phyloP scores from a whole-genome alignment of 495 filamentous ascomycete species.

The Paragyromitra xinjiangensis region DNA sequence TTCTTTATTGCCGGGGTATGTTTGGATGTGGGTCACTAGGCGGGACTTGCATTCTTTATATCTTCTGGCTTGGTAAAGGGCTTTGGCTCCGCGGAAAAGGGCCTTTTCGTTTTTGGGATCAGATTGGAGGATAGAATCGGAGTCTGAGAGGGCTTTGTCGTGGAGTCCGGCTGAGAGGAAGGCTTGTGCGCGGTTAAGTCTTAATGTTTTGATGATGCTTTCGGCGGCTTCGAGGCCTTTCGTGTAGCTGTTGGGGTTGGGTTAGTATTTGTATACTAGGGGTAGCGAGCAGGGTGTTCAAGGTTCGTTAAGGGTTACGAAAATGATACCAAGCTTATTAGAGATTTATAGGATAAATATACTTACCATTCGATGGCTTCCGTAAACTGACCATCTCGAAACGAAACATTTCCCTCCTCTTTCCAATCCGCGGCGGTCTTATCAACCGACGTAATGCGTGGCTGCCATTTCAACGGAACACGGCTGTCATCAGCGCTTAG shows the following conservation, averaged over 20 bases:
- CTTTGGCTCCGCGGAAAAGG: constrained; percentile 14
- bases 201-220: constrained; percentile 14
- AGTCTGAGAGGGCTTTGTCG: constrained; percentile 31
- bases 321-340: neutral
- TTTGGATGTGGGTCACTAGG: neutral
- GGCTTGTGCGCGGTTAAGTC: constrained; percentile 33
- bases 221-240: constrained; percentile 29
- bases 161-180: constrained; percentile 16
- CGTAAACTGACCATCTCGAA: constrained; percentile 4
- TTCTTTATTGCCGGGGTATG: constrained; percentile 5
- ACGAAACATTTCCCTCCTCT: constrained; percentile 36
- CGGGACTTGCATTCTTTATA: constrained; percentile 20
- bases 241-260: constrained; percentile 15
- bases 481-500: constrained; percentile 19
- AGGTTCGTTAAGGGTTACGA: neutral
- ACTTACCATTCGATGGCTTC: constrained; percentile 44
- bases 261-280: neutral
- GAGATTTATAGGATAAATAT: neutral
- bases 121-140: neutral
- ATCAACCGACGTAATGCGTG: constrained; percentile 3
- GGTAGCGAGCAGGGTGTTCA: no score
- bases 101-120: constrained; percentile 38
- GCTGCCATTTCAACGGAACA: constrained; percentile 36
- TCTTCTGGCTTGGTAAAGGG: constrained; percentile 24
- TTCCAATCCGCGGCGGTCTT: constrained; percentile 33